Base-by-base conservation (phyloP, 176 grass and related monocot genomes). In the Coix lacrymajobi region DNA sequence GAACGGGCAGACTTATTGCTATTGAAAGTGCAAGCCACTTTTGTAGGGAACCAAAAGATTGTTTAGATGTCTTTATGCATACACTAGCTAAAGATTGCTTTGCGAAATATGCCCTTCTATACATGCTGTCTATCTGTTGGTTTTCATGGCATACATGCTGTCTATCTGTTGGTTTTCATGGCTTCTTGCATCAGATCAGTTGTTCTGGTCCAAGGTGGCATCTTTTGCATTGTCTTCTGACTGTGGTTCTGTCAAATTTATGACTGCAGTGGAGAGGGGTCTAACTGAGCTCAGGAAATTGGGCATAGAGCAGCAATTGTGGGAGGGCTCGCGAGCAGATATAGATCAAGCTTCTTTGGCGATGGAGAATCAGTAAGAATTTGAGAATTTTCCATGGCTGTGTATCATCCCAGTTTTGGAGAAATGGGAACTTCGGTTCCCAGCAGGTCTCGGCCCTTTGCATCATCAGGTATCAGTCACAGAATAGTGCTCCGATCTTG, bases 201-300 rank as follows among this genome's bases (percentile, higher is more conserved):
- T 77, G 15, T 38, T 71, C n/a, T 77, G n/a, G 34, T 37, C n/a
- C 12, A 45, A 66, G 49, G 6, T 75, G 45, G 11, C 66, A 61
- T 85, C 49, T 13, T 81, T 31, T 10, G 6, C 24, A 15, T 37
- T 83, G 54, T 12, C 25, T 79, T 33, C 7, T 51, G 75, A 89
- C 56, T 73, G 63, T 4, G 51, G n/a, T 36, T 62, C 7, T 75
- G 41, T 75, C 22, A 7, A 52, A 22, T 74, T 83, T 90, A 26
- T 66, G 46, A 78, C 60, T 87, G 78, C 93, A 99, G 97, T 96
- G 87, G 97, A 99, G 87, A 93, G 97, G 81, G 93, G 93, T 86
- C 62, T 99, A 65, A 94, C 85, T 41, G 97, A 99, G 82, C 87
- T 99, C 29, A 90, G 91, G 77, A 99, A 99, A 79, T 33, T 96